Evolutionary conservation across 306 rosid genomes (phyloP).

Genomic region (Prinsepia uniflora): DNA sequence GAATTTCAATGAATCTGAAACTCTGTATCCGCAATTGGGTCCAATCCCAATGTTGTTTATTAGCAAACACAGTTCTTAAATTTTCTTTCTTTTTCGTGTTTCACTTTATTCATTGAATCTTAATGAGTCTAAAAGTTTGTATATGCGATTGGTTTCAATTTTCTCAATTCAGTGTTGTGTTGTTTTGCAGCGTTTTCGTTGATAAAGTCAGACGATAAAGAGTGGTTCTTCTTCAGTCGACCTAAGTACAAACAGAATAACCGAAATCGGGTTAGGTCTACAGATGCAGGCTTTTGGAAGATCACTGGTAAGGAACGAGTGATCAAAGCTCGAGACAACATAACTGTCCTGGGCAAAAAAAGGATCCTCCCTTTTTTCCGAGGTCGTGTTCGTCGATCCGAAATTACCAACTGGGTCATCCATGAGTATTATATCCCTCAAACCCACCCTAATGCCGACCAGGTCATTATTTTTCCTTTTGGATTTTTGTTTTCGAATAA

Average conservation of each 20-base stretch:
- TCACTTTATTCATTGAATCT: neutral
- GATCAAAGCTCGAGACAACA: constrained; percentile 26
- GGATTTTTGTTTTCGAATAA: neutral
- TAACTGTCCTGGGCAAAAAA: constrained; percentile 46
- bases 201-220: constrained; percentile 35
- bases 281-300: constrained; percentile 66
- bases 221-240: constrained; percentile 61
- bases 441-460: constrained; percentile 3
- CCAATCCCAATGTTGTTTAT: neutral
- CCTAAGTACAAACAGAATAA: constrained; percentile 31
- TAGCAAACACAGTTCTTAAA: neutral
- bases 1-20: neutral
- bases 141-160: neutral
- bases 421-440: constrained; percentile 52
- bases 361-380: constrained; percentile 49
- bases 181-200: constrained; percentile 22
- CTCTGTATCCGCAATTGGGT: neutral
- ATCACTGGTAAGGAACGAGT: constrained; percentile 43
- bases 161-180: neutral
- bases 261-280: constrained; percentile 35
- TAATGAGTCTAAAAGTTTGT: neutral
- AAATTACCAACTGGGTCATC: constrained; percentile 50
- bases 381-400: constrained; percentile 30
- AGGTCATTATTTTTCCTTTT: constrained; percentile 31
- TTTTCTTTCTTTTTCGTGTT: neutral